phyloP scores from a whole-genome alignment of 2,329 filamentous ascomycete genomes.

The Coniosporium tulheliwenetii region DNA sequence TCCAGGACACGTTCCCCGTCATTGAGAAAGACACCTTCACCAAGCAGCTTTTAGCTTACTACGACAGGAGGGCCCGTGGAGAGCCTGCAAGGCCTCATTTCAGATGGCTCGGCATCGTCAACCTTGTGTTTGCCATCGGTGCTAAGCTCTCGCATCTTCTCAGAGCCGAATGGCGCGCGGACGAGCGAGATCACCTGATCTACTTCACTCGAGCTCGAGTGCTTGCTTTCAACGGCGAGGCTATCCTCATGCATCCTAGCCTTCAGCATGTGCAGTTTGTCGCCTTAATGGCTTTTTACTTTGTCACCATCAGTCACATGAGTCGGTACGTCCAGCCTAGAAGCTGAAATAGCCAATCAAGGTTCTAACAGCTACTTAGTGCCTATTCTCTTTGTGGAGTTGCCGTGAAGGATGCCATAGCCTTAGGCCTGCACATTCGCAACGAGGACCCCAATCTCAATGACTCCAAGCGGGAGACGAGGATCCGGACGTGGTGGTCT shows the following conservation, averaged over 20 bases:
- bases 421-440: conserved; percentile 19
- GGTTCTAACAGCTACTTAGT: conserved; percentile 7
- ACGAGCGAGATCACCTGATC: conserved; percentile 17
- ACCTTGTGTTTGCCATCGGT: conserved; percentile 25
- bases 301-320: conserved; percentile 21
- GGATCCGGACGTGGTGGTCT: conserved; percentile 24
- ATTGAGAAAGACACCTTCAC: conserved; percentile 17
- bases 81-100: conserved; percentile 5
- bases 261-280: conserved; percentile 21
- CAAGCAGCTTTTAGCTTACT: conserved; percentile 15
- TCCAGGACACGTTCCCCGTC: conserved; percentile 23
- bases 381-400: conserved; percentile 21
- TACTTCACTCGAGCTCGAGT: conserved; percentile 20
- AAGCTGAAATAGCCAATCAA: no score
- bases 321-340: conserved; percentile 16
- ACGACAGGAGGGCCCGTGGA: conserved; percentile 8
- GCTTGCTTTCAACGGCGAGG: conserved; percentile 12
- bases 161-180: conserved; percentile 10
- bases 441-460: conserved; percentile 14
- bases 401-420: conserved; percentile 17
- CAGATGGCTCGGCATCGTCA: conserved; percentile 21
- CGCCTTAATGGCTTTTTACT: conserved; percentile 21
- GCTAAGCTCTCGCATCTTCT: conserved; percentile 17
- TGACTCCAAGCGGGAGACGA: conserved; percentile 15
- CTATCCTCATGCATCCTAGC: conserved; percentile 16